Base-by-base conservation (phyloP, 306 rosid genomes). In the Nissolia schottii region DNA sequence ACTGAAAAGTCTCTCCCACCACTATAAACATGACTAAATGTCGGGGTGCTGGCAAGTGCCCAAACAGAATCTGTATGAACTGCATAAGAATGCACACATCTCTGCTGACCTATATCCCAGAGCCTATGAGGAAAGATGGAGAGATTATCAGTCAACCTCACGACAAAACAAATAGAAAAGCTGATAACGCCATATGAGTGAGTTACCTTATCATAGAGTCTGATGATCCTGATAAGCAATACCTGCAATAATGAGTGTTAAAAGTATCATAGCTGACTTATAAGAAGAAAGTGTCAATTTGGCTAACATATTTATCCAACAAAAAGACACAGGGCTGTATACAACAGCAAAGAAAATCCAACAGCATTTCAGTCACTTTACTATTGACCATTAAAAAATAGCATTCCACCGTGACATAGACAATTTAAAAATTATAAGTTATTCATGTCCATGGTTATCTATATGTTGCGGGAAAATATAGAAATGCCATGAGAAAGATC, bases 11-110 rank as follows among this genome's bases (percentile, higher is more conserved):
- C 99, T 82, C 99, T 85, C 55, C 99, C 99, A 73, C 99, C 97
- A 72, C 99, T 95, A 80, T 89, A 95, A 74, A 95, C 99, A 79
- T 95, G 92, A 82, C 90, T 86, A 87, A 95, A 95, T 43, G 99
- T 65, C 12, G 97, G 97, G 48, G 96, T 87, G 83, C 99, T 95
- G 43, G 96, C 99, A 81, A 95, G 97, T 67, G 99, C 90, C 99
- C 99, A 95, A 64, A 95, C 99, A 84, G 99, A 95, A 83, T 95
- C 99, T 31, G 97, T 91, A 84, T 95, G 99, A 76, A 95, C 99
- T 27, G 97, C 99, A 84, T 95, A 95, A 49, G 99, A 86, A 86
- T 95, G 99, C 78, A 95, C 76, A 71, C 99, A 95, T 71, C 99
- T 87, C 76, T 95, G 99, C 87, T 91, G 97, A 76, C 97, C 96